Percentiles rank a stretch among this genome's conserved stretches.
Conservation (phyloP, 768 basidiomycete genomes). For the Fomitopsis serialis region DNA sequence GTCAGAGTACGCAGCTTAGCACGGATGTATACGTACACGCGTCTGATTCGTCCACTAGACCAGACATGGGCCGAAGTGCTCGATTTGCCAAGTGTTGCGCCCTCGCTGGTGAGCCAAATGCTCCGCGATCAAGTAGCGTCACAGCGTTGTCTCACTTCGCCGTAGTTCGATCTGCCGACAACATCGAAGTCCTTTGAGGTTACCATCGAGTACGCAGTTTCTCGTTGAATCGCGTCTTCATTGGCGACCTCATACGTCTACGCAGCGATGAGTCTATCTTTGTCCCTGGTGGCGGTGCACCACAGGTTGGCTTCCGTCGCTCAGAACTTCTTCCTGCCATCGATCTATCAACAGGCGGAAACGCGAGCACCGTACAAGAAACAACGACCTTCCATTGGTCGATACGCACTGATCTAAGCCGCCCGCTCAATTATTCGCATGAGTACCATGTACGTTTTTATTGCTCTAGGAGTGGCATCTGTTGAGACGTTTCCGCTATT, state of each 20-base stretch:
- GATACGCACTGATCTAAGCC: background rate
- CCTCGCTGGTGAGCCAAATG: conserved; percentile 8
- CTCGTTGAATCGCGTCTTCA: background rate
- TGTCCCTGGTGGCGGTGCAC: background rate
- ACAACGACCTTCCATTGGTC: background rate
- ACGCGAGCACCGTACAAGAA: background rate
- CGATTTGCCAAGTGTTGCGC: conserved; percentile 11
- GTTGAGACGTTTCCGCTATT: background rate
- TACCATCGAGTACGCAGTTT: conserved; percentile 8
- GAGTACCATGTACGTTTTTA: background rate
- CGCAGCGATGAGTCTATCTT: background rate
- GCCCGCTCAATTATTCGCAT: background rate
- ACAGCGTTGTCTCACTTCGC: background rate
- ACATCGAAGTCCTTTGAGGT: conserved; percentile 13
- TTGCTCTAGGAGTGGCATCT: background rate
- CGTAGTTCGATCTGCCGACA: conserved; percentile 15
- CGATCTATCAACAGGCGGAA: background rate
- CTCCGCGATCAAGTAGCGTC: background rate
- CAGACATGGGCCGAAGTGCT: conserved; percentile 18
- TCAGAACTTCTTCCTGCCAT: background rate
- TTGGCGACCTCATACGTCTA: background rate
- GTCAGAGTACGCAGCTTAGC: conserved; percentile 6
- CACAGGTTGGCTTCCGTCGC: background rate
- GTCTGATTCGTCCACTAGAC: background rate
- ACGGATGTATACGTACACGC: too few relatives aligned